These are phyloP conservation scores for Oryza punctata DNA, from an alignment of 176 grass and related monocot species.

Conservation along the genomic window DNA sequence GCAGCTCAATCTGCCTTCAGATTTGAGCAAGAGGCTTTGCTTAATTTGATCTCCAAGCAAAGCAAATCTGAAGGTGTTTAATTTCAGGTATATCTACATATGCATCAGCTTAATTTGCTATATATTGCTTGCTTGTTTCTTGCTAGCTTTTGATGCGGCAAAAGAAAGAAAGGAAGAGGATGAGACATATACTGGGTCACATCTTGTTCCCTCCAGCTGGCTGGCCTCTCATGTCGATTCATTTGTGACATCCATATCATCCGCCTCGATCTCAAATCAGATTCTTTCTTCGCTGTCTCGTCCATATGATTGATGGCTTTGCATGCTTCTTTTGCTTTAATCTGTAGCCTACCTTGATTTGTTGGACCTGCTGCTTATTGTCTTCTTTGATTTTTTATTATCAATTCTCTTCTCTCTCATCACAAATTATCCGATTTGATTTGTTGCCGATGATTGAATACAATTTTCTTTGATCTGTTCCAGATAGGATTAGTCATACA, in stretches of 20 bases:
- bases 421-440: neutral
- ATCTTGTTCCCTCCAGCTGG: conserved; percentile 3
- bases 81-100: neutral
- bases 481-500: neutral
- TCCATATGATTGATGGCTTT: neutral
- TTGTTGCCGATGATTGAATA: neutral
- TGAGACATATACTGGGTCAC: neutral
- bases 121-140: neutral
- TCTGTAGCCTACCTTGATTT: neutral
- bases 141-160: neutral
- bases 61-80: neutral
- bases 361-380: neutral
- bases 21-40: neutral
- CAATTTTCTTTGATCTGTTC: neutral
- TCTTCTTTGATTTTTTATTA: neutral
- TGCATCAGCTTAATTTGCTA: neutral
- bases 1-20: neutral
- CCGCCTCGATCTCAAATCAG: neutral
- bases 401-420: too few species aligned
- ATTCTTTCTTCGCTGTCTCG: neutral
- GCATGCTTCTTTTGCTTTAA: neutral
- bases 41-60: neutral
- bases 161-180: neutral
- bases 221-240: neutral
- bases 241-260: neutral